These are phyloP conservation scores for Hyaloperonospora brassicae DNA, from an alignment of 352 stramenopile species.

Conservation along the genomic window DNA sequence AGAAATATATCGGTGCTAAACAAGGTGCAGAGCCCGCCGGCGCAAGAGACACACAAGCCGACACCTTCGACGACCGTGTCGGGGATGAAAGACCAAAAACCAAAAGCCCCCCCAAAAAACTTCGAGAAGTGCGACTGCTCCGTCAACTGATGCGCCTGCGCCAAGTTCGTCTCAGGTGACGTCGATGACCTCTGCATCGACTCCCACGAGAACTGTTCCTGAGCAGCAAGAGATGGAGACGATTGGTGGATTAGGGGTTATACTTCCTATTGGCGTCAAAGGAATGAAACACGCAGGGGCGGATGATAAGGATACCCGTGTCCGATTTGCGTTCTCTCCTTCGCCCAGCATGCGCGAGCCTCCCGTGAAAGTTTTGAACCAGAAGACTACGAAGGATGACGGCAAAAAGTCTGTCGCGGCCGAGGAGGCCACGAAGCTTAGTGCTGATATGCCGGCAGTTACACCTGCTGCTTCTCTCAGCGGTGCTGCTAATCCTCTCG, in stretches of 20 bases:
- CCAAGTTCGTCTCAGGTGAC: constrained; percentile 29
- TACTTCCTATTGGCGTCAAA: constrained; percentile 25
- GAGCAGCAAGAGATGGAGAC: constrained; percentile 18
- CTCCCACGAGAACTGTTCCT: constrained; percentile 1
- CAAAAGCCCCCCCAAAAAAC: no score
- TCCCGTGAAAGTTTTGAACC: constrained; percentile 23
- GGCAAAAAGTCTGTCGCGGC: constrained; percentile 11
- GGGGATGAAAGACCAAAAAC: constrained; percentile 78
- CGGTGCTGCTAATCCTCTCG: constrained; percentile 38
- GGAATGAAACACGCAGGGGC: constrained; percentile 12
- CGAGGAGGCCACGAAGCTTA: no score
- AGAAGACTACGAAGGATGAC: constrained; percentile 23
- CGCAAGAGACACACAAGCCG: constrained; percentile 58
- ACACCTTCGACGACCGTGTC: constrained; percentile 71
- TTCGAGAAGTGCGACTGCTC: no score
- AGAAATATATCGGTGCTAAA: constrained; percentile 77
- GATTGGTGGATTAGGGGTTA: constrained; percentile 46
- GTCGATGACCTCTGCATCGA: no score
- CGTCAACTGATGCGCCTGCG: no score
- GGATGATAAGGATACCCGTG: constrained; percentile 35
- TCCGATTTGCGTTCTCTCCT: constrained; percentile 62
- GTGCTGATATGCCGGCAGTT: background rate
- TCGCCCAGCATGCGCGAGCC: constrained; percentile 50
- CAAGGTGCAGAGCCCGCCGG: constrained; percentile 80
- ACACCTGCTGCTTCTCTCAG: constrained; percentile 10